Evolutionary conservation across 2,329 filamentous ascomycete genomes (phyloP).

Genomic region (Diplodia mutila): DNA sequence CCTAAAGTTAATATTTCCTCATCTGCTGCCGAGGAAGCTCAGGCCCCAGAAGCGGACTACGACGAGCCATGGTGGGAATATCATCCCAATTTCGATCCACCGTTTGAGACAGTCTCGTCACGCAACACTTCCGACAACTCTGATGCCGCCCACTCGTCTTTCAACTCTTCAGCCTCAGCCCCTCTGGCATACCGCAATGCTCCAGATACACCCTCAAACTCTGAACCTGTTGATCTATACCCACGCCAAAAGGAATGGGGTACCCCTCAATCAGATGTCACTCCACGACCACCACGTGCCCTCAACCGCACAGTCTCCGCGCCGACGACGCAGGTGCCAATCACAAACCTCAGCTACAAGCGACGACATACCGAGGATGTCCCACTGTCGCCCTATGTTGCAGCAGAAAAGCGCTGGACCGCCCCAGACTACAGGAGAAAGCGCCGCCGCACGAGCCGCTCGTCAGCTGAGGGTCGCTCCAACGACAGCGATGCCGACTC

Average conservation of each 20-base stretch:
- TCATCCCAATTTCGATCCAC: constrained; percentile 66
- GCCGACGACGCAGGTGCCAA: constrained; percentile 28
- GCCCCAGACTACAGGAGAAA: constrained; percentile 42
- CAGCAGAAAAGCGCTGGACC: constrained; percentile 15
- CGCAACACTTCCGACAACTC: constrained; percentile 44
- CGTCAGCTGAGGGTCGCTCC: constrained; percentile 35
- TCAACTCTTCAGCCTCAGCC: constrained; percentile 32
- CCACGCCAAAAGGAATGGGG: constrained; percentile 38
- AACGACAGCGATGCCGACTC: constrained; percentile 28
- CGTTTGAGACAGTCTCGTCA: constrained; percentile 51
- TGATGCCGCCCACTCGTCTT: constrained; percentile 32
- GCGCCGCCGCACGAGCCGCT: constrained; percentile 51
- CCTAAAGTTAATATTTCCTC: constrained; percentile 56
- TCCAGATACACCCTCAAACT: constrained; percentile 5
- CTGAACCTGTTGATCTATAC: constrained; percentile 34
- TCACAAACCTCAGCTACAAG: constrained; percentile 32
- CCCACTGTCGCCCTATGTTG: not conserved
- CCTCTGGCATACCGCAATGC: constrained; percentile 24
- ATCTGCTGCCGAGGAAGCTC: constrained; percentile 35
- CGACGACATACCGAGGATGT: too few relatives aligned
- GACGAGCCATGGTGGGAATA: constrained; percentile 70
- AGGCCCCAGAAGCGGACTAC: constrained; percentile 57
- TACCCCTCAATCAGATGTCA: constrained; percentile 41
- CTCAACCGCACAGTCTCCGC: constrained; percentile 37
- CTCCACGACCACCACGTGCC: constrained; percentile 33